A percentile compares a stretch with the other conserved stretches of the same genome.
Conservation (phyloP, 1,139 yeast genomes). For the Zygosaccharomyces pseudobailii region DNA sequence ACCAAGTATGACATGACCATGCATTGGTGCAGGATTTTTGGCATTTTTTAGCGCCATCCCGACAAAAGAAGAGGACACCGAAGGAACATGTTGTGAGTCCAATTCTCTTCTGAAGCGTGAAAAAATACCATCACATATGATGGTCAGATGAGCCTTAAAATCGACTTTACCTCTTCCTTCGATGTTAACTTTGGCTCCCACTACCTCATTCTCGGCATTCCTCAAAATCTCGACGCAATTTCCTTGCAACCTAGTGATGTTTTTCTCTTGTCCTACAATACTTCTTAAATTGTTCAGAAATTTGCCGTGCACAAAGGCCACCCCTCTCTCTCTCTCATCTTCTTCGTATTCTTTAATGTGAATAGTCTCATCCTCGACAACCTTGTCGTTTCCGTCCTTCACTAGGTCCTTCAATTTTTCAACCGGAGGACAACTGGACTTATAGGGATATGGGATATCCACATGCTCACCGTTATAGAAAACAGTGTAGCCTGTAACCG, state of each 20-base stretch:
- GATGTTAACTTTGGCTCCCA: conserved; percentile 57
- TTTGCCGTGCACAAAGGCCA: conserved; percentile 88
- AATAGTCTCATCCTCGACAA: conserved; percentile 48
- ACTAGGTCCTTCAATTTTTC: conserved; percentile 54
- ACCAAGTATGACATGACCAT: conserved; percentile 90
- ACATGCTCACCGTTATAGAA: conserved; percentile 56
- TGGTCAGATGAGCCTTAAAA: conserved; percentile 58
- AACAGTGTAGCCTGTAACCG: conserved; percentile 76
- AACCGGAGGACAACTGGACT: conserved; percentile 44
- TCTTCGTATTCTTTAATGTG: conserved; percentile 51
- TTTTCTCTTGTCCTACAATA: conserved; percentile 63
- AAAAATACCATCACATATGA: conserved; percentile 91
- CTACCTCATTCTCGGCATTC: conserved; percentile 49
- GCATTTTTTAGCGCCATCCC: conserved; percentile 77
- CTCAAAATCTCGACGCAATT: conserved; percentile 64
- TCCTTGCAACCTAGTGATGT: conserved; percentile 76
- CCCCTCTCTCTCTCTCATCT: conserved; percentile 65
- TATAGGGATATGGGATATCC: conserved; percentile 66
- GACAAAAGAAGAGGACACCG: conserved; percentile 76
- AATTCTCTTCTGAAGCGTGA: conserved; percentile 84
- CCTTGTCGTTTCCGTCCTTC: conserved; percentile 49
- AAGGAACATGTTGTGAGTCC: conserved; percentile 52
- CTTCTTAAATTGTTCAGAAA: conserved; percentile 71
- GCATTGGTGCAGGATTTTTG: conserved; percentile 60
- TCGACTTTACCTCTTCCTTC: conserved; percentile 36